Percentiles rank a stretch among this genome's conserved stretches.
Conservation (phyloP, 768 basidiomycete species). For the Neoboletus magnificus region DNA sequence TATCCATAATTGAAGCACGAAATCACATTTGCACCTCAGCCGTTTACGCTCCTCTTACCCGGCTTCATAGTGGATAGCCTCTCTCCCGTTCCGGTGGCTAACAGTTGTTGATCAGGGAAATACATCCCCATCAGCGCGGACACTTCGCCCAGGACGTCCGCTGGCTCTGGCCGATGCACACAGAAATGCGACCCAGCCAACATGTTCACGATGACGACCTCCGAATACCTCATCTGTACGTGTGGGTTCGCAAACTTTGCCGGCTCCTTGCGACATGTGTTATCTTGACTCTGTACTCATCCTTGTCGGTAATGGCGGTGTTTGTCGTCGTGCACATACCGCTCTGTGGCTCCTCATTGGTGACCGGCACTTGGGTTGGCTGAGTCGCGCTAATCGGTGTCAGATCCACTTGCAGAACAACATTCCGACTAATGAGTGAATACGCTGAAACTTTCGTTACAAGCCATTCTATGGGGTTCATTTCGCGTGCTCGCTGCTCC, state of each 20-base stretch:
- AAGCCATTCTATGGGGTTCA: not conserved
- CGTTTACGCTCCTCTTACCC: not conserved
- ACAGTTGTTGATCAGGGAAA: not conserved
- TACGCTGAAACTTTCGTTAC: not conserved
- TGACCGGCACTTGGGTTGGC: no score
- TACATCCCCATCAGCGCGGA: not conserved
- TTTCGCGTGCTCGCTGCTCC: not conserved
- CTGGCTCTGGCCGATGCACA: not conserved
- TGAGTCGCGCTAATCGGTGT: no score
- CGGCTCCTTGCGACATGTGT: not conserved
- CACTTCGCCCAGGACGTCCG: not conserved
- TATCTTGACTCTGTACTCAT: not conserved
- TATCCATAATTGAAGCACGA: not conserved
- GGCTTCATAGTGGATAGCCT: not conserved
- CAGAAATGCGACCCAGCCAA: not conserved
- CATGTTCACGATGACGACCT: not conserved
- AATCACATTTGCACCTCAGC: not conserved
- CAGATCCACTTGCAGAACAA: no score
- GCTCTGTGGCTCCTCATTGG: no score
- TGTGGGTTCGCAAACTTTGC: not conserved
- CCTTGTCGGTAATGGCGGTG: no score
- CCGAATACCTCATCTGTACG: not conserved
- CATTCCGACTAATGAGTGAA: no score
- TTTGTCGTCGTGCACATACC: no score
- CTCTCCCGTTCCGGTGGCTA: not conserved